Evolutionary conservation across 352 stramenopile species (phyloP).

Genomic region (Pythium chondricola): DNA sequence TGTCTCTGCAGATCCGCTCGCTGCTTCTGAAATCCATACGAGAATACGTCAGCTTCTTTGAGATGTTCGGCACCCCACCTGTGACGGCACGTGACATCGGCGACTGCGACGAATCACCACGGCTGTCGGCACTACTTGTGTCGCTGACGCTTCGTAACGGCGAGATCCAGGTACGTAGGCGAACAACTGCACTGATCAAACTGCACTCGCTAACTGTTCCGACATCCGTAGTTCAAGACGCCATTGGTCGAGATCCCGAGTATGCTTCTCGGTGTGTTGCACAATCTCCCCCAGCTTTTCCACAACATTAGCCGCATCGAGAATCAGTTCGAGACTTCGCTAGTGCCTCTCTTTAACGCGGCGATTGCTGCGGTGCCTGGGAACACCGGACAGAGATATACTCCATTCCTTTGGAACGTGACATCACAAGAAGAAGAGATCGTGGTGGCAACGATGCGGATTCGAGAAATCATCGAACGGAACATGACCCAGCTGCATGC

Average conservation of each 20-base stretch:
- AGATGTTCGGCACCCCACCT: conserved; percentile 30
- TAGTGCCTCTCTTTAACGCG: conserved; percentile 5
- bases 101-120: not conserved
- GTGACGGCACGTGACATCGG: not conserved
- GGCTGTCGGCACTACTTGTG: conserved; percentile 15
- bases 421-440: conserved; percentile 57
- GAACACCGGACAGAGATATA: conserved; percentile 10
- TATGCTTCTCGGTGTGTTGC: conserved; percentile 52
- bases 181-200: not conserved
- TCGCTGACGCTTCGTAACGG: conserved; percentile 17
- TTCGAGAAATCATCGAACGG: conserved; percentile 56
- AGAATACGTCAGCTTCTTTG: conserved; percentile 63
- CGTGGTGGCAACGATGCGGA: conserved; percentile 41
- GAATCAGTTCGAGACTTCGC: conserved; percentile 41
- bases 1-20: conserved; percentile 67
- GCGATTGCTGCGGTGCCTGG: not conserved
- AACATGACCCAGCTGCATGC: conserved; percentile 35
- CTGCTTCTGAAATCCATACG: conserved; percentile 60
- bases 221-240: conserved; percentile 46
- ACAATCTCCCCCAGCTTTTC: conserved; percentile 62
- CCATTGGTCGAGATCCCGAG: conserved; percentile 49
- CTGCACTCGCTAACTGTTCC: not conserved
- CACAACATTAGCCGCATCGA: conserved; percentile 62
- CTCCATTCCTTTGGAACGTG: conserved; percentile 66
- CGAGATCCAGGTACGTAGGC: conserved; percentile 14